These are phyloP conservation scores for Tylopilus sp. DNA, from an alignment of 1,284 basidiomycete genomes.

Conservation along the genomic window DNA sequence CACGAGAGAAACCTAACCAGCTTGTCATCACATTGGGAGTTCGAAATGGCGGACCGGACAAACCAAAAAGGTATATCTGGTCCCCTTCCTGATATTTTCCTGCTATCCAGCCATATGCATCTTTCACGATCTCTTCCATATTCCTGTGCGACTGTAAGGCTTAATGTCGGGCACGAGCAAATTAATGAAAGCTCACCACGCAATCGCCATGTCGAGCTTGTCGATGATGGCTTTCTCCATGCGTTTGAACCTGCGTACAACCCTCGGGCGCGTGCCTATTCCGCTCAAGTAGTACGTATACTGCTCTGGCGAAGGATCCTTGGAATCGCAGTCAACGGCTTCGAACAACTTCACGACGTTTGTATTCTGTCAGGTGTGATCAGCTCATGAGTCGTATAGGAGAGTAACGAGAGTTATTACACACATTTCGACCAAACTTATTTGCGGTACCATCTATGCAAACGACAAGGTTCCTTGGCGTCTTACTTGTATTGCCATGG, in stretches of 20 bases:
- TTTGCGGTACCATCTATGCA: constrained; percentile 50
- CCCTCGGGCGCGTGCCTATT: constrained; percentile 50
- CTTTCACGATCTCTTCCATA: constrained; percentile 45
- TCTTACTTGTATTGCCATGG: constrained; percentile 2
- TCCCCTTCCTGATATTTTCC: constrained; percentile 49
- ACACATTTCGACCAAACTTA: constrained; percentile 45
- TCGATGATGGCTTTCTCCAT: constrained; percentile 28
- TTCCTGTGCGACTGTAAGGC: constrained; percentile 40
- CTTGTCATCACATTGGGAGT: no score
- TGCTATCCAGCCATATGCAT: constrained; percentile 53
- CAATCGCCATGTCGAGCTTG: constrained; percentile 35
- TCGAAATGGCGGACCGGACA: neutral
- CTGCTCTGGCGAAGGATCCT: constrained; percentile 34
- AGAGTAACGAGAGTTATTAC: no score
- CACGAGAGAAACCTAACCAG: no score
- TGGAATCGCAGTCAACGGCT: constrained; percentile 27
- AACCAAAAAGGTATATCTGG: constrained; percentile 52
- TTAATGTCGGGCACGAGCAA: no score
- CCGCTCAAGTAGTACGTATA: constrained; percentile 55
- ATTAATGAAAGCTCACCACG: constrained; percentile 18
- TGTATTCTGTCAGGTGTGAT: constrained; percentile 31
- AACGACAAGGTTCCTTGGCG: constrained; percentile 44
- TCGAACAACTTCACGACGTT: constrained; percentile 37
- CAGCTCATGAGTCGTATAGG: no score
- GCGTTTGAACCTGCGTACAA: constrained; percentile 23